Base-by-base conservation (phyloP, 345 rosid genomes). In the Turritis glabra region DNA sequence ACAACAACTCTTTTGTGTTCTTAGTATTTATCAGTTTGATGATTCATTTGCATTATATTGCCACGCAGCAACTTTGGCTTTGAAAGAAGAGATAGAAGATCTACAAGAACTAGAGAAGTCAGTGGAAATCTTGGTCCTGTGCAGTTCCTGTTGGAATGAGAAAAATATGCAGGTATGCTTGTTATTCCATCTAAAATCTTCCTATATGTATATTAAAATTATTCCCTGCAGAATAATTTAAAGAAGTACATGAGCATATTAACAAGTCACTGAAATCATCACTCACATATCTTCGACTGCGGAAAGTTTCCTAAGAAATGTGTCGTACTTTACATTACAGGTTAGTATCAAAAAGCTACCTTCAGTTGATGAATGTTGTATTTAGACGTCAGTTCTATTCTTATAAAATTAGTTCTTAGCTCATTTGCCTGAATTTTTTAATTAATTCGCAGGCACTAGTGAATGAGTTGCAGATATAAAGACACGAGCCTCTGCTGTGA, bases 251-350 rank as follows among this genome's bases (percentile, higher is more conserved):
- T 72, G 64, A 58, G 41, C 15, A 40, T 67, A 37, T 7, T 32
- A 91, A 57, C 96, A 95, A 79, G 90, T 87, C 78, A 85, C 90
- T 71, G 99, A 95, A 86, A 86, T 92, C 54, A 62, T 89, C 65
- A 82, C 89, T 58, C 79, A 83, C 75, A 76, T 95, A 72, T 87
- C 97, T 72, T 84, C 89, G 21, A 85, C 87, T 74, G 87, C 87
- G 7, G 58, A 75, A 95, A 86, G 80, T 92, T 90, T 81, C 96
- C 92, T 8, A 90, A 90, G 85, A 95, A 92, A 85, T 95, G 97
- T 77, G 87, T 88, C n/a, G 96, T 92, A 54, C 96, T 95, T 55
- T 95, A 98, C 84, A 82, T 92, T 64, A 80, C 63, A 43, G 98
- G 98, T 94, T 69, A 50, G 96, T 89, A 58, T 61, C 51, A 33